Evolutionary conservation across 2,329 filamentous ascomycete genomes (phyloP), one percentile per base, ranked within the genome.

Genomic region (Simplicillium sp.): DNA sequence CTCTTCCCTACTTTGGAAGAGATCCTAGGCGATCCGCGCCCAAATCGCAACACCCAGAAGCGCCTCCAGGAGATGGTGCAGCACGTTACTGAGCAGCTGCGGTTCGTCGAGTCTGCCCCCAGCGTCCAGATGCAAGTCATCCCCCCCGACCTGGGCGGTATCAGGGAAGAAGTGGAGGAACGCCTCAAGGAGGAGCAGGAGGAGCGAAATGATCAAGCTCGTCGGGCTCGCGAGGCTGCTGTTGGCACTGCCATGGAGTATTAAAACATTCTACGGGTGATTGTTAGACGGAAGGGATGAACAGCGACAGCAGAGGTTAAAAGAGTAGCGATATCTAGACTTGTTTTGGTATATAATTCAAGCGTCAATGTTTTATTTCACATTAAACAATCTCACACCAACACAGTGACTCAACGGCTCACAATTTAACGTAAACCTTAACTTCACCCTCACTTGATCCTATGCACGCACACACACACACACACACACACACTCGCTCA

Each of bases 1-100:
- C 75, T 98, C 12, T 92, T 96, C 56, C 92, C 92, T 1, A 83
- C 85, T 4, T 74, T 97, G n/a, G 78, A 84, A 52, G 73, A 82
- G 56, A 77, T 81, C 34, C 57, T 82, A 33, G 73, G 75, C 37
- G 83, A 90, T 50, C 73, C 74, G 36, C 68, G 75, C 40, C 79
- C 82, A 54, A 96, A 96, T 57, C 78, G 83, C 52, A 94, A 95
- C 54, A 75, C 84, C 6, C 71, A 76, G 38, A 83, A 88, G 53
- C 84, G 87, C 45, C 67, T 95, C 14, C 71, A 81, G 37, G 80
- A 82, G 29, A 82, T 95, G 34, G 73, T 94, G 4, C 73, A 83
- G 55, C 80, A 86, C 44, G 81, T 95, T 34, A 77, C 80, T 34
- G 87, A 94, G 59, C 89, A 97, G 62, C 63, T 98, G 48, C 75